phyloP scores from a whole-genome alignment of 1,139 yeast species.

The Oligophagozyma castellii region DNA sequence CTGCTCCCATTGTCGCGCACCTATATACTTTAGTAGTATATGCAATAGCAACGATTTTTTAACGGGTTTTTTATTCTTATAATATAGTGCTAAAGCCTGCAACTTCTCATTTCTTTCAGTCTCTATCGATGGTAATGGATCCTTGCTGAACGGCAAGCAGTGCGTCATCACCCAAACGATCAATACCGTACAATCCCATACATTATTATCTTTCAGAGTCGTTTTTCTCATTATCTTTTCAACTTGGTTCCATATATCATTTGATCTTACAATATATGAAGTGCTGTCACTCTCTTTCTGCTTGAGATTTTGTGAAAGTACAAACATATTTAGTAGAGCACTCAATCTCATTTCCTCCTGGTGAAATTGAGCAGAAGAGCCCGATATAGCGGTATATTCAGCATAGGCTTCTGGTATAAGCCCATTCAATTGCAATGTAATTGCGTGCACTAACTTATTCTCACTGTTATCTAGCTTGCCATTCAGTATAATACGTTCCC shows the following conservation, averaged over 20 bases:
- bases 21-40: conserved; percentile 18
- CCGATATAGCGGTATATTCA: background rate
- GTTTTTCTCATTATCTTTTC: conserved; percentile 6
- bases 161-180: conserved; percentile 20
- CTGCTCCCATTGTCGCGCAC: conserved; percentile 21
- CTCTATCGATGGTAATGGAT: conserved; percentile 17
- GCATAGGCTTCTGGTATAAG: too few species aligned
- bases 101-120: conserved; percentile 10
- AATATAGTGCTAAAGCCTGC: conserved; percentile 13
- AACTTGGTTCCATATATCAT: conserved; percentile 13
- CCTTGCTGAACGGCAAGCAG: conserved; percentile 20
- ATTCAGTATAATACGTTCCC: conserved; percentile 12
- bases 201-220: conserved; percentile 9
- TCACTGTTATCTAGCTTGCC: background rate
- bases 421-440: background rate
- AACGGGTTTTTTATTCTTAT: conserved; percentile 13
- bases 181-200: conserved; percentile 19
- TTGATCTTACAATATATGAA: conserved; percentile 4
- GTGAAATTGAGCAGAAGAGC: background rate
- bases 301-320: conserved; percentile 5
- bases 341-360: conserved; percentile 13
- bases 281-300: background rate
- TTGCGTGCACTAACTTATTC: background rate
- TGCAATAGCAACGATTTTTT: conserved; percentile 18
- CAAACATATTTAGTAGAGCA: conserved; percentile 14